These are phyloP conservation scores for Ophiostoma sp. DNA, from an alignment of 2,329 filamentous ascomycete species.

Conservation along the genomic window DNA sequence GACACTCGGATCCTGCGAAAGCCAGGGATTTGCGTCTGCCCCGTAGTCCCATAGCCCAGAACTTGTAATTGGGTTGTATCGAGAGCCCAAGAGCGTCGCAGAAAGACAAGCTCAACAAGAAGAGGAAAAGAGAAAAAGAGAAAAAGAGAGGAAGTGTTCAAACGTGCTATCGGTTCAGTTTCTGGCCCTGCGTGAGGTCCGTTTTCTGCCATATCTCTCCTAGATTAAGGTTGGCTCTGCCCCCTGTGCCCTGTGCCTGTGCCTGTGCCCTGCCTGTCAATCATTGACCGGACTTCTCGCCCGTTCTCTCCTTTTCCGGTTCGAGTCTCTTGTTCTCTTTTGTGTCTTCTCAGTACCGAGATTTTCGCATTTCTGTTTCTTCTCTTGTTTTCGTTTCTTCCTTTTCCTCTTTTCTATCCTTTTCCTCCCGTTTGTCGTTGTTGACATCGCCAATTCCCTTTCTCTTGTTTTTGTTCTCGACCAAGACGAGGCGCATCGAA, in stretches of 20 bases:
- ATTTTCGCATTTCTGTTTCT: not conserved
- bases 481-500: not conserved
- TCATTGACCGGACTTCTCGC: not conserved
- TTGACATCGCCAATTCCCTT: not conserved
- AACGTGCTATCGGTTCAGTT: not conserved
- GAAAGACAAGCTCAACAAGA: too few species aligned
- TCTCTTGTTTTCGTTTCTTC: not conserved
- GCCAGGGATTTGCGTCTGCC: not conserved
- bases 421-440: not conserved
- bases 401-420: not conserved
- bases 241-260: too few species aligned
- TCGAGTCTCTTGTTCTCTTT: not conserved
- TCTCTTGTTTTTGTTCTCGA: not conserved
- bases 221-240: slow-evolving; percentile 6
- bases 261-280: not conserved
- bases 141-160: not conserved
- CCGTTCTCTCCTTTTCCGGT: not conserved
- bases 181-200: not conserved
- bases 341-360: not conserved
- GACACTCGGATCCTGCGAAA: not conserved
- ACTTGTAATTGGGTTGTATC: not conserved
- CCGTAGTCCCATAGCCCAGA: not conserved
- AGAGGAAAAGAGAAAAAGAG: not conserved
- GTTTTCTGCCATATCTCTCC: not conserved
- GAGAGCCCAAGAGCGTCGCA: not conserved